Base-by-base conservation (phyloP, 257 asterid species). In the Penstemon newberryi region DNA sequence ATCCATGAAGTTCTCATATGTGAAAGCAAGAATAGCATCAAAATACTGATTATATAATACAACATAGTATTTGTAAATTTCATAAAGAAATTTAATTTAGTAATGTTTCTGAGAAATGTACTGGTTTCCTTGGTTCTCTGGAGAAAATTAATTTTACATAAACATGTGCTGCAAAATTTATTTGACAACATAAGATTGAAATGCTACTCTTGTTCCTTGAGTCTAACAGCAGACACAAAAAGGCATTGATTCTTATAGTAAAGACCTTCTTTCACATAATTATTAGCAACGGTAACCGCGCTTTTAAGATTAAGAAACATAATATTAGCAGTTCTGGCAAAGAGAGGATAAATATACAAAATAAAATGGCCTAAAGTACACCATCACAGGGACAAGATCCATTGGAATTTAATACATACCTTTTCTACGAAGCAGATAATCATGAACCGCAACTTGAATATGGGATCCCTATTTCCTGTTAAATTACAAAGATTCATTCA, bases 381-480 rank as follows among this genome's bases (percentile, higher is more conserved):
- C 54, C 60, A 56, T 56, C 51, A 65, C 56, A 37, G 53, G 66
- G 33, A 25, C 40, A 58, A 69, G 33, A 9, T 49, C 13, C 39
- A 57, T 5, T n/a, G 59, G 3, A 4, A 69, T 46, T 8, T 47
- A 37, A 11, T 58, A 58, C 60, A 25, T 25, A 25, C 33, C 33
- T 25, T 25, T 25, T 25, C 33, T 25, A 25, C 33, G 33, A 25
- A 25, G 33, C 33, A 25, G 33, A 25, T 25, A 25, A 25, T 25
- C 33, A 25, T 0, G 33, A 25, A 25, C 33, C 33, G 33, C 33
- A 25, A 58, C 70, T 56, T 45, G 4, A 42, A 42, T 5, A 33
- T 18, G 10, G 78, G 40, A 56, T 70, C 60, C 8, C 25, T 25
- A 25, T 51, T 63, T 63, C 68, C 68, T 63, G 49, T 44, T 43